A percentile compares a stretch with the other conserved stretches of the same genome.
Conservation (phyloP, 345 rosid species). For the Melastoma malabathricum region DNA sequence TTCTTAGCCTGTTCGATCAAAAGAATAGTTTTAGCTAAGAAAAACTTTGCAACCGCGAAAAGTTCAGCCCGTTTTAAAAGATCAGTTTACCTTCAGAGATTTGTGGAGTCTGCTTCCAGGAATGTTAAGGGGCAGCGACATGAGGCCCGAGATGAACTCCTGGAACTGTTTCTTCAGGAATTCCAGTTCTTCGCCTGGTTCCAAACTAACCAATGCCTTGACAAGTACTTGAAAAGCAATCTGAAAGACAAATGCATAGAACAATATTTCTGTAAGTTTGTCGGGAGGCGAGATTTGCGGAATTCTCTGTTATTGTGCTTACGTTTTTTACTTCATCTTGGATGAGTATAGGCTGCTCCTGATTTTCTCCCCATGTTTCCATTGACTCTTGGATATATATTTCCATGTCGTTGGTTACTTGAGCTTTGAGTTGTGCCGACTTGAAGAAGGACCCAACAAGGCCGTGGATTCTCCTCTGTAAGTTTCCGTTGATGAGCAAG, state of each 20-base stretch:
- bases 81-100: conserved; percentile 60
- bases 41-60: neutral
- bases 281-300: neutral
- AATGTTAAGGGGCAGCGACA: conserved; percentile 74
- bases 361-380: conserved; percentile 57
- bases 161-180: conserved; percentile 62
- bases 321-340: conserved; percentile 88
- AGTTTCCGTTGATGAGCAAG: conserved; percentile 67
- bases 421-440: conserved; percentile 73
- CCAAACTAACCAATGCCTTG: conserved; percentile 81
- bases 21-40: neutral
- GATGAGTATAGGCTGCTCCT: conserved; percentile 29
- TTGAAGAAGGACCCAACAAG: conserved; percentile 77
- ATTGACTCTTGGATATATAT: conserved; percentile 51
- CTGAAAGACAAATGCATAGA: conserved; percentile 23
- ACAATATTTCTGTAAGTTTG: neutral
- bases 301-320: conserved; percentile 8
- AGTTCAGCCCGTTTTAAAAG: neutral
- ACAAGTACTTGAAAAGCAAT: conserved; percentile 84
- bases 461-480: conserved; percentile 89
- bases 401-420: conserved; percentile 71
- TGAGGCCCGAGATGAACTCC: conserved; percentile 72
- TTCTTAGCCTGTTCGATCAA: conserved; percentile 61
- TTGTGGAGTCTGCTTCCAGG: conserved; percentile 86
- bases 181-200: conserved; percentile 67